Evolutionary conservation across 176 grass and related monocot genomes (phyloP).

Genomic region (Saccharum officinarum): DNA sequence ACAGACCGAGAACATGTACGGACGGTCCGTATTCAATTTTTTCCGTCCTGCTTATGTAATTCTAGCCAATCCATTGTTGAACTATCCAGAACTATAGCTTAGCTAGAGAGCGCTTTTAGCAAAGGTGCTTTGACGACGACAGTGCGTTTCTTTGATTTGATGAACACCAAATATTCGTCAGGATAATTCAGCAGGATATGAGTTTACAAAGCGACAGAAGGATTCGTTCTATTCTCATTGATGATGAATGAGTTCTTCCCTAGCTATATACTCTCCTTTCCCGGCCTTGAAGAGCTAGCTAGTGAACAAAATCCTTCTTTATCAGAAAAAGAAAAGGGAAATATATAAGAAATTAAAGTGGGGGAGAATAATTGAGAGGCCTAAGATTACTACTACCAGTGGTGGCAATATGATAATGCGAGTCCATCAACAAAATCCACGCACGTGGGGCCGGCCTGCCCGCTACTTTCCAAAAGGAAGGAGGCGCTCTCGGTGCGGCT

Average conservation of each 20-base stretch:
- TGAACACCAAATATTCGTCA: background rate
- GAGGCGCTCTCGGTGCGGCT: background rate
- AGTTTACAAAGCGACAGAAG: background rate
- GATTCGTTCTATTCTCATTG: background rate
- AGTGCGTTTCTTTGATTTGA: background rate
- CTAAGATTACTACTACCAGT: background rate
- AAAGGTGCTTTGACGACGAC: background rate
- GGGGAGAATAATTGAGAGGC: constrained; percentile 1
- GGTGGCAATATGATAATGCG: background rate
- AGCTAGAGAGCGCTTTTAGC: background rate
- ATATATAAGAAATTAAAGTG: background rate
- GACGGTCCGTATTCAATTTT: too few species aligned
- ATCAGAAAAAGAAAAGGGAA: background rate
- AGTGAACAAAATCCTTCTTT: constrained; percentile 8
- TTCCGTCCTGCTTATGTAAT: too few species aligned
- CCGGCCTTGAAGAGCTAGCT: background rate
- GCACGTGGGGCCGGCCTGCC: background rate
- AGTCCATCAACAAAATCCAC: background rate
- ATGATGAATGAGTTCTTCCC: background rate
- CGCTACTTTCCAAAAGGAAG: constrained; percentile 18
- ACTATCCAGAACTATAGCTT: background rate
- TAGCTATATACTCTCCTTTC: background rate
- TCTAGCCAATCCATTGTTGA: too few species aligned
- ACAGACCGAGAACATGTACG: too few species aligned
- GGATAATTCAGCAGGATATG: background rate